These are phyloP conservation scores for Beauveria sp. DNA, from an alignment of 2,329 filamentous ascomycete genomes.

Conservation along the genomic window DNA sequence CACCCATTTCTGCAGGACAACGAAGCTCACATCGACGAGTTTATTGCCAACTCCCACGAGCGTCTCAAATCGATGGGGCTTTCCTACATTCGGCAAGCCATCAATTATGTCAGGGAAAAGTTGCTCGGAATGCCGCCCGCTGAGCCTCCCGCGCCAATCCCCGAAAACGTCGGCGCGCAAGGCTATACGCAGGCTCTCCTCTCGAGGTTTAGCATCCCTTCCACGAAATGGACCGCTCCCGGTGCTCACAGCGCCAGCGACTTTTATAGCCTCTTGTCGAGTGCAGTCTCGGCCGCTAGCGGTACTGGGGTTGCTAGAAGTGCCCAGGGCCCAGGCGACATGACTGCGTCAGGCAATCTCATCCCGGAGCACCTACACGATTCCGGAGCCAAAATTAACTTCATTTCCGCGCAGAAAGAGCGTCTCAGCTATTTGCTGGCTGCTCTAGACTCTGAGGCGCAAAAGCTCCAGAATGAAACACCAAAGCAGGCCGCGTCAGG, in stretches of 20 bases:
- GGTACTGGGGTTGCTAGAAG: constrained; percentile 30
- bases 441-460: constrained; percentile 73
- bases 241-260: constrained; percentile 45
- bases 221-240: constrained; percentile 49
- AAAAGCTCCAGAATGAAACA: constrained; percentile 39
- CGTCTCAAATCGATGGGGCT: constrained; percentile 69
- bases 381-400: constrained; percentile 60
- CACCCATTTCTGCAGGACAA: constrained; percentile 85
- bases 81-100: constrained; percentile 61
- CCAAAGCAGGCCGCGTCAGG: constrained; percentile 22
- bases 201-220: constrained; percentile 76
- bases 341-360: constrained; percentile 45
- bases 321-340: constrained; percentile 14
- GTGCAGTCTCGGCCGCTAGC: constrained; percentile 59
- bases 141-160: constrained; percentile 27
- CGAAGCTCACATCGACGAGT: constrained; percentile 80
- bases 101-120: constrained; percentile 66
- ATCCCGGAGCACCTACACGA: constrained; percentile 62
- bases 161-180: constrained; percentile 37
- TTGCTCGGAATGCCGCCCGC: constrained; percentile 67
- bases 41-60: constrained; percentile 77
- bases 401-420: constrained; percentile 73
- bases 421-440: constrained; percentile 65
- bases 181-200: constrained; percentile 76
- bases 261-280: constrained; percentile 70